Conservation (phyloP, 2,329 filamentous ascomycete genomes). For the Botrytis byssoidea region DNA sequence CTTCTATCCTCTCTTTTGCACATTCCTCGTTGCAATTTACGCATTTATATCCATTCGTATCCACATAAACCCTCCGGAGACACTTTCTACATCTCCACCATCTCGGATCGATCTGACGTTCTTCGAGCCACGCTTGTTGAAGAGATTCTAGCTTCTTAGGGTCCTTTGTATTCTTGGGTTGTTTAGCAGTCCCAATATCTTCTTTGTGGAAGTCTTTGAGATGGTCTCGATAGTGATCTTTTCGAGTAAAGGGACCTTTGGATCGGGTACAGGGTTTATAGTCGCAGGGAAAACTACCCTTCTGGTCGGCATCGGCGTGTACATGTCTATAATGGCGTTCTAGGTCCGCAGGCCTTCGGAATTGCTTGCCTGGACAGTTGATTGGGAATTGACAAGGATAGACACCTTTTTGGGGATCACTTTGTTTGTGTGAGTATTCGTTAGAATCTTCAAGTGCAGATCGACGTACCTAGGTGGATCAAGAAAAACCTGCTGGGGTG, state of each 20-base stretch:
- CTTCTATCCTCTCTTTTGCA: slow-evolving; percentile 24
- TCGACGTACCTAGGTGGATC: slow-evolving; percentile 24
- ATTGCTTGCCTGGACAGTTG: slow-evolving; percentile 29
- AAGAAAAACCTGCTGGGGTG: slow-evolving; percentile 27
- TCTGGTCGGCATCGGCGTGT: slow-evolving; percentile 31
- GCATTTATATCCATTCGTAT: slow-evolving; percentile 29
- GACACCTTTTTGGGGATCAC: slow-evolving; percentile 22
- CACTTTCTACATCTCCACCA: slow-evolving; percentile 38
- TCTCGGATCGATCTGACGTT: slow-evolving; percentile 25
- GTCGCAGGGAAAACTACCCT: slow-evolving; percentile 36
- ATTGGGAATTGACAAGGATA: slow-evolving; percentile 31
- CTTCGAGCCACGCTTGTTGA: slow-evolving; percentile 31
- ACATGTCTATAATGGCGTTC: slow-evolving; percentile 41
- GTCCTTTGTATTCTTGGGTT: slow-evolving; percentile 23
- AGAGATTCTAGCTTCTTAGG: slow-evolving; percentile 21
- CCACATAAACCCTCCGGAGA: slow-evolving; percentile 27
- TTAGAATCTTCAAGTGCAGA: background rate
- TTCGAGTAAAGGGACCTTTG: slow-evolving; percentile 44
- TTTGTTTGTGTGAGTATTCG: slow-evolving; percentile 4
- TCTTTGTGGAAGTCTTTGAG: slow-evolving; percentile 48
- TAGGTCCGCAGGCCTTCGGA: slow-evolving; percentile 41
- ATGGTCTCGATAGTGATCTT: slow-evolving; percentile 51
- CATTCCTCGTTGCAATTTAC: slow-evolving; percentile 30
- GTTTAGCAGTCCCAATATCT: slow-evolving; percentile 36
- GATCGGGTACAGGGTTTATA: slow-evolving; percentile 36